Base-by-base conservation (phyloP, 2,329 filamentous ascomycete species). In the Xylariaceae sp. region DNA sequence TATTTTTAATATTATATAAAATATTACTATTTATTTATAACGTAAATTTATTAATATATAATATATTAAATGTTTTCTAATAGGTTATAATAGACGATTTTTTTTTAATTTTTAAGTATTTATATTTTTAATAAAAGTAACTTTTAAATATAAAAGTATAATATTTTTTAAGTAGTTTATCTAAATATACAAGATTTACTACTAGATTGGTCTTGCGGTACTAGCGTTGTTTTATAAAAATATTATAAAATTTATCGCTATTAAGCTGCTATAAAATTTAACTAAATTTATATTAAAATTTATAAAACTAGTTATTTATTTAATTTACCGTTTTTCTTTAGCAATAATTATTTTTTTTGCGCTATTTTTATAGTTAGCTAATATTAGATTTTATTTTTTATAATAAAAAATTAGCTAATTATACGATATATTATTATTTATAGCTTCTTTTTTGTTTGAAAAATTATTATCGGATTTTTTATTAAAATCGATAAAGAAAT, bases 21-120 rank as follows among this genome's bases (percentile, higher is more conserved):
- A n/a, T n/a, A n/a, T n/a, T n/a, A n/a, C n/a, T n/a, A n/a, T n/a
- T n/a, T n/a, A n/a, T n/a, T n/a, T n/a, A n/a, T n/a, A n/a, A n/a
- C n/a, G n/a, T n/a, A n/a, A n/a, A n/a, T n/a, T n/a, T n/a, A n/a
- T n/a, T n/a, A n/a, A n/a, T n/a, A n/a, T n/a, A n/a, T n/a, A n/a
- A n/a, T n/a, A n/a, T n/a, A n/a, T n/a, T n/a, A n/a, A n/a, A 32
- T 32, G 10, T 32, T 32, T 32, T 32, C 8, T 32, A 32, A 32
- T 32, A 10, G n/a, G 8, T 32, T 32, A 32, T 10, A 32, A 10
- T 10, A 32, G 8, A 32, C 8, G 17, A 36, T 7, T 36, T 36
- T 36, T 14, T 36, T 36, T 36, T 17, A 36, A n/a, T 36, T 36
- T 36, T n/a, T n/a, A 36, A 36, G 17, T 36, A 36, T 17, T 36